Evolutionary conservation across 768 basidiomycete genomes (phyloP).

Genomic region (Tylopilus intermedius): DNA sequence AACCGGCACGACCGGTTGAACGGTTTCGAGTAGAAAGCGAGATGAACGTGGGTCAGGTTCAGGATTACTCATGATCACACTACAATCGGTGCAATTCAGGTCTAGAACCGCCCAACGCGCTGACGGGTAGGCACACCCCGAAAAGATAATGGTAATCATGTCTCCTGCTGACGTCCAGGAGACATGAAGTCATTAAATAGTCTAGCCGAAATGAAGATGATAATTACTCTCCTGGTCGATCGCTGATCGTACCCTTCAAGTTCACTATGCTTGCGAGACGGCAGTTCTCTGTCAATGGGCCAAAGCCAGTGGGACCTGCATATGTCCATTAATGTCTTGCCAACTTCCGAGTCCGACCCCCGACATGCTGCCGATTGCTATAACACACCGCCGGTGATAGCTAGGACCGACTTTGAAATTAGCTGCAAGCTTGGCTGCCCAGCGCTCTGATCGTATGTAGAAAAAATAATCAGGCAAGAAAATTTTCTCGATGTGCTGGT

Average conservation of each 20-base stretch:
- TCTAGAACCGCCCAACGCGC: conserved; percentile 10
- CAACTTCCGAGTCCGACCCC: not conserved
- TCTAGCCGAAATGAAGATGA: conserved; percentile 26
- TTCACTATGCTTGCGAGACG: not conserved
- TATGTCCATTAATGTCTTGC: not conserved
- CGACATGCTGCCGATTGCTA: too few relatives aligned
- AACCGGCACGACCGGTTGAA: not conserved
- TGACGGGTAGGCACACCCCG: not conserved
- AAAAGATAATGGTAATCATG: not conserved
- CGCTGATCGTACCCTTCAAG: conserved; percentile 19
- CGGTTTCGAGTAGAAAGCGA: conserved; percentile 5
- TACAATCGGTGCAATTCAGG: conserved; percentile 4
- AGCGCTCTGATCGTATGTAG: not conserved
- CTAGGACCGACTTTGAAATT: conserved; percentile 3
- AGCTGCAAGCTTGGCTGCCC: not conserved
- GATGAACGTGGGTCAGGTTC: conserved; percentile 9
- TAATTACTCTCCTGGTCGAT: conserved; percentile 23
- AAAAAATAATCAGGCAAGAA: too few relatives aligned
- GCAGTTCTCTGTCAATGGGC: not conserved
- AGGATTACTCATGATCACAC: not conserved
- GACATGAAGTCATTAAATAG: conserved; percentile 15
- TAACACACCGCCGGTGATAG: not conserved
- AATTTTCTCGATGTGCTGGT: too few relatives aligned
- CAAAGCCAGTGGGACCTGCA: not conserved
- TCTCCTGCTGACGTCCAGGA: conserved; percentile 2